Base-by-base conservation (phyloP, 306 rosid species). In the Adenanthera pavonina region DNA sequence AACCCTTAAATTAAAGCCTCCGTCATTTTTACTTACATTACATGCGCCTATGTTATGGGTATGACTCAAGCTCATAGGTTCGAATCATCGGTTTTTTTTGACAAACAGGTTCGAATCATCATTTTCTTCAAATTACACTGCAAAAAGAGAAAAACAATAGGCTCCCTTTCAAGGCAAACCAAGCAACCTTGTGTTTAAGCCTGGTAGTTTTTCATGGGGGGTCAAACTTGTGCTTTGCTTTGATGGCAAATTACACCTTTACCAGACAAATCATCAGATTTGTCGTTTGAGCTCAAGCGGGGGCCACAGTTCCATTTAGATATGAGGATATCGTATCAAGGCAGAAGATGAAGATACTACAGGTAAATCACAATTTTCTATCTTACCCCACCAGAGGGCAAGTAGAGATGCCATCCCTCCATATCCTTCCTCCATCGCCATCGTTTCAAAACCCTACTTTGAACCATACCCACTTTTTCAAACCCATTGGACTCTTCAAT, bases 361-460 rank as follows among this genome's bases (percentile, higher is more conserved):
- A 68, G 15, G 33, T 8, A 67, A 17, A 41, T 38, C 72, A 1
- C 70, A 65, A 61, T 34, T 33, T 61, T 5, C n/a, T 33, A 8
- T 17, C 44, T 62, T 34, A 7, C 9, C 48, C 48, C 1, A 25
- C 48, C 7, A 1, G 10, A 20, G 33, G 54, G 53, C 16, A 52
- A 16, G 74, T n/a, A 89, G 83, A 73, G 16, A 94, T 94, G 99
- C 60, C 86, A 69, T 89, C 97, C 70, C 84, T 90, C 73, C 84
- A 72, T 8, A 69, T 86, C 86, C 73, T 60, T 78, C 80, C 89
- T 19, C 80, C 90, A 17, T 83, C 83, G 2, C 85, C 92, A 16
- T 86, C 91, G 46, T 76, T 87, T 59, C 88, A 84, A 82, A 85
- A 74, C 85, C 86, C 85, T 38, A 76, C 70, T 70, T 62, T 73